These are phyloP conservation scores for Ophiorrhiza pumila DNA, from an alignment of 257 asterid genomes.

Conservation along the genomic window DNA sequence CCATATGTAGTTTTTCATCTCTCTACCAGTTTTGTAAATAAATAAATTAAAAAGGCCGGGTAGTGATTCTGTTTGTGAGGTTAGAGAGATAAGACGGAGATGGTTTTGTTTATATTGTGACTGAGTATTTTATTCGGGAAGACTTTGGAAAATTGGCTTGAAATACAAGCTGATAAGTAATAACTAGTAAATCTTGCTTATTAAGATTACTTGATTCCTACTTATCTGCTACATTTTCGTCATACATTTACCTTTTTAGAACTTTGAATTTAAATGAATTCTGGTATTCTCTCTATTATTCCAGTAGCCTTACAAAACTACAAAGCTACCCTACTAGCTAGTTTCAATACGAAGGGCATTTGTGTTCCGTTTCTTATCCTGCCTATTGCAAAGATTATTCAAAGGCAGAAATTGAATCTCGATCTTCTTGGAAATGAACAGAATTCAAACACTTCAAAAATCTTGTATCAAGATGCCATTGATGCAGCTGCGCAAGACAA, in stretches of 20 bases:
- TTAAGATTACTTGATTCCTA: neutral
- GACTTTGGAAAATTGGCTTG: neutral
- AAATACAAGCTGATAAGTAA: neutral
- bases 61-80: too few relatives aligned
- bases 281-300: too few relatives aligned
- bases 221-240: neutral
- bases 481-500: neutral
- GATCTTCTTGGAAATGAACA: too few relatives aligned
- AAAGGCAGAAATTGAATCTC: neutral
- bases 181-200: neutral
- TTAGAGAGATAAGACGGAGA: neutral
- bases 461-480: neutral
- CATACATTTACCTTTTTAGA: too few relatives aligned
- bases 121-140: neutral
- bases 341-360: too few relatives aligned
- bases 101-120: neutral
- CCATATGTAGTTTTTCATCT: neutral
- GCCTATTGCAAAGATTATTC: too few relatives aligned
- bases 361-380: too few relatives aligned
- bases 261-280: too few relatives aligned
- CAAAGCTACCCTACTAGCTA: too few relatives aligned
- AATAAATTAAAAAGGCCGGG: too few relatives aligned
- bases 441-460: too few relatives aligned
- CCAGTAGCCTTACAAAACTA: too few relatives aligned
- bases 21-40: conserved; percentile 23